These are phyloP conservation scores for Plectosphaerella plurivora DNA, from an alignment of 2,329 filamentous ascomycete species.

Conservation along the genomic window DNA sequence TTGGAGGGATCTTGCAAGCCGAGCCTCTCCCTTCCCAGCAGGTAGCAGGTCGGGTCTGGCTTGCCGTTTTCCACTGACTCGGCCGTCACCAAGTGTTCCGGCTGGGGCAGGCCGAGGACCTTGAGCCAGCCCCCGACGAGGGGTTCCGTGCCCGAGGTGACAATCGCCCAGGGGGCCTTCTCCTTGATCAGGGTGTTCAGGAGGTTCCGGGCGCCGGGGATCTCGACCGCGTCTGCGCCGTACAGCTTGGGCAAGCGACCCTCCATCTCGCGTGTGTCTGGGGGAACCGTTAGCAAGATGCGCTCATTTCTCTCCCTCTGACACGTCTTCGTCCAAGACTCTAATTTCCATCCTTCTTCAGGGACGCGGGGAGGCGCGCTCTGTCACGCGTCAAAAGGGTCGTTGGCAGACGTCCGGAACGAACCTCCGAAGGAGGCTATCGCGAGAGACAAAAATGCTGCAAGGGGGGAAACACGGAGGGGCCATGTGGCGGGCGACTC, in stretches of 20 bases:
- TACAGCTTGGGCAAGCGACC: conserved; percentile 71
- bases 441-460: background rate
- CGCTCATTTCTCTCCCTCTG: conserved; percentile 7
- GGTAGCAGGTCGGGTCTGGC: conserved; percentile 72
- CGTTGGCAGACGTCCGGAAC: background rate
- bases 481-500: conserved; percentile 31
- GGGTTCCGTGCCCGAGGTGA: conserved; percentile 65
- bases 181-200: conserved; percentile 61
- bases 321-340: background rate
- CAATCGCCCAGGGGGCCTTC: conserved; percentile 78
- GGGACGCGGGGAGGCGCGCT: background rate
- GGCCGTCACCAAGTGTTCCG: conserved; percentile 65
- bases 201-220: conserved; percentile 74
- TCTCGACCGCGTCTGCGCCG: conserved; percentile 75
- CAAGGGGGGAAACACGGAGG: background rate
- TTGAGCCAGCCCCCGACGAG: conserved; percentile 71
- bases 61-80: conserved; percentile 74
- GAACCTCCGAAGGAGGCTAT: background rate
- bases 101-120: conserved; percentile 60
- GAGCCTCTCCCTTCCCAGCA: conserved; percentile 60
- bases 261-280: conserved; percentile 79
- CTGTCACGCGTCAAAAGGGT: background rate
- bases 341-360: background rate
- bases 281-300: background rate
- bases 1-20: conserved; percentile 42